Evolutionary conservation across 345 rosid species (phyloP), one percentile per base, ranked within the genome.

Genomic region (Brassica juncea): DNA sequence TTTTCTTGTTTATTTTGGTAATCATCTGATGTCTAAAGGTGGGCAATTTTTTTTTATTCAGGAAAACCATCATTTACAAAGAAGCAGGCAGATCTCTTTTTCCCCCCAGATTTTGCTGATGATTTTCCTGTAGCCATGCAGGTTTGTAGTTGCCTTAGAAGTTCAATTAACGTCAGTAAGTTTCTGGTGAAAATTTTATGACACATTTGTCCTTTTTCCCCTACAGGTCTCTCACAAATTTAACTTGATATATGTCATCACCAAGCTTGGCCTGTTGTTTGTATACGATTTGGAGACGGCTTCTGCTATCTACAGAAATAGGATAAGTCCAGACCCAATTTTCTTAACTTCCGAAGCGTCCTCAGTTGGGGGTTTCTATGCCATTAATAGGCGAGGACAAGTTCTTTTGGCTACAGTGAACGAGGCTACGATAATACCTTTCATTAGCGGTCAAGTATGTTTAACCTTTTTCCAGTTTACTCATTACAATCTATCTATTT

Each of bases 41-140:
- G 61, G 35, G 35, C 10, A 47, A 35, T 19, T 10, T 12, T 47
- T 52, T 60, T 27, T 64, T 37, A 32, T 76, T 70, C 89, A 94
- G 99, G 99, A 74, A 96, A 93, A 74, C 91, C 98, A 61, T 88
- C 99, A 25, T 96, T 91, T 84, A 70, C 97, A 15, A 96, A 96
- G 89, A 96, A 93, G 81, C 97, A 93, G 85, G 98, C 99, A 14
- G 99, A 96, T 87, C 98, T 95, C 60, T 95, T 95, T 87, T 95
- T 95, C 67, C 99, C 99, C 27, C 99, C 99, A 44, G 99, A 96
- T 85, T 96, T 96, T 85, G 97, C 93, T 39, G 99, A 96, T 77
- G 99, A 96, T 79, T 96, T 96, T 77, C 99, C 99, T 52, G 98
- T 96, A 44, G 97, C 99, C 58, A 96, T 96, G 99, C 98, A 96